Percentiles rank a stretch among this genome's conserved stretches.
phyloP scores from a whole-genome alignment of 116 monocot species.

The Papilionanthe hybrid region DNA sequence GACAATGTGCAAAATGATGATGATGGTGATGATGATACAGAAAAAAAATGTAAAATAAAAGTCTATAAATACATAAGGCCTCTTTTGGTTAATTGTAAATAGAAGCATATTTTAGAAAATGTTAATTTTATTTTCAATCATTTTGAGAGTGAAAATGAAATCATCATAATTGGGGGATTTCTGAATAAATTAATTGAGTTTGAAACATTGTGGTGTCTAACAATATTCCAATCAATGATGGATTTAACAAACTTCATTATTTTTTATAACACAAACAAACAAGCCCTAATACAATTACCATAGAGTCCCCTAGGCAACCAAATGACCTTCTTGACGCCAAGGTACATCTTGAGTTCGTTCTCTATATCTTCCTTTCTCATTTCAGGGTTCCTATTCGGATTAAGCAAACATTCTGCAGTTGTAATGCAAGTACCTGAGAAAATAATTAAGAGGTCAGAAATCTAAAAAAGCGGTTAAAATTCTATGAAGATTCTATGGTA shows the following conservation, averaged over 20 bases:
- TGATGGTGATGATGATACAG: background rate
- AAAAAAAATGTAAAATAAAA: background rate
- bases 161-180: background rate
- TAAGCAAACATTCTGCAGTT: slow-evolving; percentile 89
- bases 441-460: slow-evolving; percentile 3
- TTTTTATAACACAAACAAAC: background rate
- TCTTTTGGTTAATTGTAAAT: background rate
- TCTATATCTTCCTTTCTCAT: slow-evolving; percentile 91
- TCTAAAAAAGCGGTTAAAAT: background rate
- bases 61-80: background rate
- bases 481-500: background rate
- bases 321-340: slow-evolving; percentile 85
- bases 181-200: background rate
- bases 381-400: slow-evolving; percentile 83
- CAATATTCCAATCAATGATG: background rate
- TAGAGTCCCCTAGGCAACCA: slow-evolving; percentile 89
- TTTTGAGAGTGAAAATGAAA: background rate
- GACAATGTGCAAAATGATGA: background rate
- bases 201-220: background rate
- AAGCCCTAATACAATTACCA: slow-evolving; percentile 40
- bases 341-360: slow-evolving; percentile 66
- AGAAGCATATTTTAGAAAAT: background rate
- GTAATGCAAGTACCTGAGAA: slow-evolving; percentile 86
- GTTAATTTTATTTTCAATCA: background rate
- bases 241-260: background rate